phyloP scores from a whole-genome alignment of 2,329 filamentous ascomycete genomes.

The Colletotrichum plurivorum region DNA sequence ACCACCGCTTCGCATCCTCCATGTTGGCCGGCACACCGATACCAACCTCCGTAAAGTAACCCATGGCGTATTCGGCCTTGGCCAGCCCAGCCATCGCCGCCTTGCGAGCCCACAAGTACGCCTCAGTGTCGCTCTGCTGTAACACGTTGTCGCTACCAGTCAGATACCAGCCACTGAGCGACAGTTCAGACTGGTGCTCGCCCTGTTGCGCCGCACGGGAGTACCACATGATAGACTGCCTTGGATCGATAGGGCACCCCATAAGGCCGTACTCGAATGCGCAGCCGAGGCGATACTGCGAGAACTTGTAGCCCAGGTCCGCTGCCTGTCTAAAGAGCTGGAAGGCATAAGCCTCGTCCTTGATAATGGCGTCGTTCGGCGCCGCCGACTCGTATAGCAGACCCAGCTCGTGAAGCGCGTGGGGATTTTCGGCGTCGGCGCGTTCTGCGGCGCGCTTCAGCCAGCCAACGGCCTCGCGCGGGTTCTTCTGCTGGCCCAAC shows the following conservation, averaged over 20 bases:
- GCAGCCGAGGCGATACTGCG: conserved; percentile 89
- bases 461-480: conserved; percentile 90
- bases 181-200: conserved; percentile 92
- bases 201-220: conserved; percentile 90
- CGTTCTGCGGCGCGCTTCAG: conserved; percentile 92
- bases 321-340: conserved; percentile 88
- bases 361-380: conserved; percentile 79
- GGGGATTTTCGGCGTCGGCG: conserved; percentile 91
- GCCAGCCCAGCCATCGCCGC: conserved; percentile 88
- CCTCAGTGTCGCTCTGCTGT: conserved; percentile 93
- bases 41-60: conserved; percentile 95
- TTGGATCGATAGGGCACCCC: conserved; percentile 85
- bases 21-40: conserved; percentile 89
- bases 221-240: conserved; percentile 94
- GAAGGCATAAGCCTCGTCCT: conserved; percentile 86
- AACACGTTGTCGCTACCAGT: conserved; percentile 91
- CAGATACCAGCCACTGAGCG: conserved; percentile 92
- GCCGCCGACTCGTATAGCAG: conserved; percentile 75
- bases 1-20: conserved; percentile 98
- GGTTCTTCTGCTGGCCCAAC: conserved; percentile 86
- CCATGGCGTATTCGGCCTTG: conserved; percentile 98
- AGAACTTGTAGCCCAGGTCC: conserved; percentile 93
- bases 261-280: conserved; percentile 92
- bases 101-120: conserved; percentile 96
- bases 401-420: conserved; percentile 91